A percentile compares a stretch with the other conserved stretches of the same genome.
phyloP scores from a whole-genome alignment of 2,329 filamentous ascomycete species.

The Verticillium tricorpus region DNA sequence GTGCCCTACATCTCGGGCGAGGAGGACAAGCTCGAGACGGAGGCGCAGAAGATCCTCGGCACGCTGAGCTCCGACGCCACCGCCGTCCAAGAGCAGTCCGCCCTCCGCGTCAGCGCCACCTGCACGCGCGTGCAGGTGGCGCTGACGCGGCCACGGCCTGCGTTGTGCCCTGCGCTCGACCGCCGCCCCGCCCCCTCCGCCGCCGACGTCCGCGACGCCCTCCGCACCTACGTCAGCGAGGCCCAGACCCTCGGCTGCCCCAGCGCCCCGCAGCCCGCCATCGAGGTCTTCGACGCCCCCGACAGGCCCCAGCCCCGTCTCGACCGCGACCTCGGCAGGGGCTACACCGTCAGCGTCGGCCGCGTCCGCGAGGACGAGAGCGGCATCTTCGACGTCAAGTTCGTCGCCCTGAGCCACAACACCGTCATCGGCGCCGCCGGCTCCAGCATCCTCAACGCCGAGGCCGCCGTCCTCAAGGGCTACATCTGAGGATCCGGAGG shows the following conservation, averaged over 20 bases:
- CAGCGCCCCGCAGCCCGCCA: constrained; percentile 76
- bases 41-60: constrained; percentile 93
- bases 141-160: too few species aligned
- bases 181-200: constrained; percentile 68
- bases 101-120: constrained; percentile 74
- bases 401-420: constrained; percentile 85
- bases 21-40: constrained; percentile 93
- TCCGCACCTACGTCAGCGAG: constrained; percentile 78
- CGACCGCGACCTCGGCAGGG: constrained; percentile 78
- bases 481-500: constrained; percentile 51
- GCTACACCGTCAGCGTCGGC: constrained; percentile 89
- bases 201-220: constrained; percentile 71
- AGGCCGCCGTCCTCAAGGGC: constrained; percentile 86
- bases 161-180: constrained; percentile 75
- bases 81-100: constrained; percentile 69
- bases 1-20: constrained; percentile 91
- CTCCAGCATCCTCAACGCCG: constrained; percentile 90
- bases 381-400: constrained; percentile 91
- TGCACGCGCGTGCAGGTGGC: too few species aligned
- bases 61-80: constrained; percentile 65
- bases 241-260: constrained; percentile 80
- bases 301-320: constrained; percentile 89
- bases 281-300: constrained; percentile 83
- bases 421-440: constrained; percentile 95
- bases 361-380: constrained; percentile 80